These are phyloP conservation scores for Penicillium occitanis DNA, from an alignment of 2,329 filamentous ascomycete genomes.

Conservation along the genomic window DNA sequence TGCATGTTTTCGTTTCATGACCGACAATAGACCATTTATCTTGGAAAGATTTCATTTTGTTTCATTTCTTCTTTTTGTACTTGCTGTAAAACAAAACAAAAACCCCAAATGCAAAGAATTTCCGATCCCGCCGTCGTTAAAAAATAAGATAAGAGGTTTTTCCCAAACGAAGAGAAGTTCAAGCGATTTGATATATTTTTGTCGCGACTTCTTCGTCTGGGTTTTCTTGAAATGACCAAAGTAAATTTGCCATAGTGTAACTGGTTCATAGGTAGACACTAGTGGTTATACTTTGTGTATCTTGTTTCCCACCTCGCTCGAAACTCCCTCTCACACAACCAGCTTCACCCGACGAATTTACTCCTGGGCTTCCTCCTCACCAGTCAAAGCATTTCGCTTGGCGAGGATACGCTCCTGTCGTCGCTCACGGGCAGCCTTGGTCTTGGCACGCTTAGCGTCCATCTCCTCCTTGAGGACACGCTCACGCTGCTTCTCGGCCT, in stretches of 20 bases:
- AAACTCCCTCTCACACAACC: not conserved
- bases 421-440: conserved; percentile 99
- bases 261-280: conserved; percentile 6
- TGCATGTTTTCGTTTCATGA: not conserved
- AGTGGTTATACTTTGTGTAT: conserved; percentile 4
- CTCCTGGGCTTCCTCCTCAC: conserved; percentile 59
- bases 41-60: conserved; percentile 15
- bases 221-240: conserved; percentile 6
- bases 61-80: conserved; percentile 9
- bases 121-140: conserved; percentile 16
- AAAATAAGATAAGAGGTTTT: conserved; percentile 5
- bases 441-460: conserved; percentile 99
- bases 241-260: conserved; percentile 9
- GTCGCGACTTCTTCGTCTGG: conserved; percentile 6
- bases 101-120: conserved; percentile 16
- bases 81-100: conserved; percentile 12
- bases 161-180: not conserved
- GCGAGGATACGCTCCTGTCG: conserved; percentile 86
- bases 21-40: not conserved
- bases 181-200: not conserved
- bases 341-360: conserved; percentile 30
- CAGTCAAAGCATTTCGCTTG: conserved; percentile 85
- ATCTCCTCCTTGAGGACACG: conserved; percentile 97
- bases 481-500: conserved; percentile 99
- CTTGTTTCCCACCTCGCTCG: conserved; percentile 3